phyloP scores from a whole-genome alignment of 106 monocot genomes.

The Agapanthus africanus region DNA sequence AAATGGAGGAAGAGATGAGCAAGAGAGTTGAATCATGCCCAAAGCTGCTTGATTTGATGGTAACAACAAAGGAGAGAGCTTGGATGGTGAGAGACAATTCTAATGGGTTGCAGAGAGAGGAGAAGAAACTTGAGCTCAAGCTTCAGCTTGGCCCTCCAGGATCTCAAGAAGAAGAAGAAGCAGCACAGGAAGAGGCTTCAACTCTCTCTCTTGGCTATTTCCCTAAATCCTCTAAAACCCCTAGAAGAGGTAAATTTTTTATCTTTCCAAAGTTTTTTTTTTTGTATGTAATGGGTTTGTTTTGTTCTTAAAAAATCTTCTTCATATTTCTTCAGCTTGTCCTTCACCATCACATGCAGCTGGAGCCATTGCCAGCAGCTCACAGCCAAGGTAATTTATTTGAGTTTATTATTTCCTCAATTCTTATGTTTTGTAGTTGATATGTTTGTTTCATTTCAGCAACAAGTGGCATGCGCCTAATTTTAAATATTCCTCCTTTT shows the following conservation, averaged over 20 bases:
- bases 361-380: slow-evolving; percentile 16
- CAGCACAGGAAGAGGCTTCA: slow-evolving; percentile 21
- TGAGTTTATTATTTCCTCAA: slow-evolving; percentile 1
- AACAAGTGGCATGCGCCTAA: too few species aligned
- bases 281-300: not conserved
- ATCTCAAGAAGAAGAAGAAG: slow-evolving; percentile 26
- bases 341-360: slow-evolving; percentile 14
- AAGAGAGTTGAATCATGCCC: slow-evolving; percentile 14
- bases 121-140: slow-evolving; percentile 68
- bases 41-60: slow-evolving; percentile 36
- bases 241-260: slow-evolving; percentile 18
- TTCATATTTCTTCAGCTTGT: slow-evolving; percentile 1
- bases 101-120: slow-evolving; percentile 32
- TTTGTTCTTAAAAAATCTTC: not conserved
- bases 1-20: slow-evolving; percentile 21
- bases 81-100: slow-evolving; percentile 24
- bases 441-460: not conserved
- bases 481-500: not conserved
- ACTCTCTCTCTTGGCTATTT: slow-evolving; percentile 22
- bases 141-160: slow-evolving; percentile 69
- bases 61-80: slow-evolving; percentile 15
- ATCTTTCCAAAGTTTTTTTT: not conserved
- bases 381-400: slow-evolving; percentile 33
- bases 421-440: too few species aligned
- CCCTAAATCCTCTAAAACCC: slow-evolving; percentile 22